Percentiles rank a stretch among this genome's conserved stretches.
These are phyloP conservation scores for Thermothelomyces thermophilus DNA, from an alignment of 2,329 filamentous ascomycete genomes.

Conservation along the genomic window DNA sequence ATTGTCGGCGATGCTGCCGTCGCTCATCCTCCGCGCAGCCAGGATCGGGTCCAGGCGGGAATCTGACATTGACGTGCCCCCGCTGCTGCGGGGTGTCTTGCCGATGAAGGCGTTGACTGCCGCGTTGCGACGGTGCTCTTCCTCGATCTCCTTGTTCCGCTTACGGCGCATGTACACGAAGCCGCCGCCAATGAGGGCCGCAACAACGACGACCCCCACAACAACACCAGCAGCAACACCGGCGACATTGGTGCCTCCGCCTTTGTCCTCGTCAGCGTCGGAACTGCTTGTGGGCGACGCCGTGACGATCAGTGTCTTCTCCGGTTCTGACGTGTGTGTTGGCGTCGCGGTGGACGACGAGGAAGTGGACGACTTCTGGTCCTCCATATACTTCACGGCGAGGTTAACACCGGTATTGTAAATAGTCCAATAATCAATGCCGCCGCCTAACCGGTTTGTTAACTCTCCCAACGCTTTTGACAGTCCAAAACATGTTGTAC, in stretches of 20 bases:
- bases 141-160: constrained; percentile 70
- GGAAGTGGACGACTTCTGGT: constrained; percentile 25
- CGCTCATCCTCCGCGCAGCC: constrained; percentile 77
- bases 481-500: constrained; percentile 25
- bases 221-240: constrained; percentile 85
- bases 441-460: constrained; percentile 44
- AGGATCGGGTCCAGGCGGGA: constrained; percentile 81
- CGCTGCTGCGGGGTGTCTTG: constrained; percentile 57
- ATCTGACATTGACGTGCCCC: constrained; percentile 67
- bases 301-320: constrained; percentile 18
- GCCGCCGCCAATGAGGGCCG: constrained; percentile 57
- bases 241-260: constrained; percentile 58
- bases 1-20: constrained; percentile 94
- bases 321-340: background rate
- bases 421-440: constrained; percentile 41
- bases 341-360: constrained; percentile 23
- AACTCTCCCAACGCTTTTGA: constrained; percentile 1
- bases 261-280: constrained; percentile 41
- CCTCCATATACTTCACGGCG: constrained; percentile 31
- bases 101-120: constrained; percentile 71
- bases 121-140: constrained; percentile 76
- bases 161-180: constrained; percentile 71
- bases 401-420: constrained; percentile 46
- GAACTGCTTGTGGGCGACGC: constrained; percentile 18
- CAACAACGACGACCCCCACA: constrained; percentile 67